Conservation (phyloP, 23 red algal genomes). For the Gracilaria caudata region DNA sequence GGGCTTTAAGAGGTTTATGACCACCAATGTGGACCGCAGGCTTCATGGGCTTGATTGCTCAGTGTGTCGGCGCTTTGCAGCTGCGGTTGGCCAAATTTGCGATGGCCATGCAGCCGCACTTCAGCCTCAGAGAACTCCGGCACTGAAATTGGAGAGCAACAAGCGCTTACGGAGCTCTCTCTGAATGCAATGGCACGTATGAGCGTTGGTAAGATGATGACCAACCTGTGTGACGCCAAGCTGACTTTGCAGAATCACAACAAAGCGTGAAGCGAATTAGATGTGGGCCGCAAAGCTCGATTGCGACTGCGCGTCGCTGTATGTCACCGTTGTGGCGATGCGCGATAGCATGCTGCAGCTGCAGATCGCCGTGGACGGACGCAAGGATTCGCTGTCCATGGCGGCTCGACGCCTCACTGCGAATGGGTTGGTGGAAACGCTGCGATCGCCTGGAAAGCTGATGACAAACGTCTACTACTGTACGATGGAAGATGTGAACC, state of each 20-base stretch:
- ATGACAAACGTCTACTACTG: conserved; percentile 89
- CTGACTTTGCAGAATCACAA: conserved; percentile 65
- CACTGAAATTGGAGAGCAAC: conserved; percentile 88
- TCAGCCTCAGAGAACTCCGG: conserved; percentile 68
- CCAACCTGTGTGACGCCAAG: conserved; percentile 85
- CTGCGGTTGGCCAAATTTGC: conserved; percentile 89
- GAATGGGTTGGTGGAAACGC: conserved; percentile 55
- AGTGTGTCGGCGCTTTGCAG: conserved; percentile 94
- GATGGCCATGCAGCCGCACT: conserved; percentile 70
- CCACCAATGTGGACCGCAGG: conserved; percentile 98
- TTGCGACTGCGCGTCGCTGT: conserved; percentile 80
- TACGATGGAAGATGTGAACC: conserved; percentile 74
- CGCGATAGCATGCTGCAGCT: conserved; percentile 83
- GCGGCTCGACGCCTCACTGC: conserved; percentile 79
- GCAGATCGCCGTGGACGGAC: conserved; percentile 94
- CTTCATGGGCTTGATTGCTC: conserved; percentile 93
- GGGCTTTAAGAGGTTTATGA: conserved; percentile 94
- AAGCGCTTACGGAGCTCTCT: conserved; percentile 63
- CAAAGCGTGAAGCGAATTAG: conserved; percentile 99
- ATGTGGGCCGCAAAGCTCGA: conserved; percentile 97
- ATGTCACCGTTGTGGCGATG: conserved; percentile 87
- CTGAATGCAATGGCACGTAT: conserved; percentile 96
- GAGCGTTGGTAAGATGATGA: conserved; percentile 97
- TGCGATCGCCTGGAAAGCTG: conserved; percentile 91
- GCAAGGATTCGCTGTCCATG: conserved; percentile 98